Base-by-base conservation (phyloP, 202 grass and related monocot genomes). In the Carex sylvatica region DNA sequence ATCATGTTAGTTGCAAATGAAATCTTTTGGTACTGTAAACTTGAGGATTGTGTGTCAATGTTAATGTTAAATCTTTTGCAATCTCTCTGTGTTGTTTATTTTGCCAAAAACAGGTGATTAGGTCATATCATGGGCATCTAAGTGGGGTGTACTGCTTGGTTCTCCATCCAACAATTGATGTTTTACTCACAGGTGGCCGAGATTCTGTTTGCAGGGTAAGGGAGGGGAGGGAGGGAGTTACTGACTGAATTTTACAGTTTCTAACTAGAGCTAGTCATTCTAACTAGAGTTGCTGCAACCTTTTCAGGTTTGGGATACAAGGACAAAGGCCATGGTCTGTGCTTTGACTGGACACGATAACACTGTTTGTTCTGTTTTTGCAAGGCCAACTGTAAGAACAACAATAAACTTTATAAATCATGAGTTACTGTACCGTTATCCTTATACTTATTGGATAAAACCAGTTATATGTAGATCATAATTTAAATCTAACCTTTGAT, bases 161-260 rank as follows among this genome's bases (percentile, higher is more conserved):
- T 73, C 88, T 93, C 53, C 96, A 99, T 89, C 96, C 96, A 63
- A 95, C 96, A 64, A 95, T 98, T 63, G 92, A 99, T 92, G 66
- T 99, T 63, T 70, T 99, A 74, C 81, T 95, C 38, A 99, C 92
- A 72, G 93, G 96, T 71, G 96, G 96, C 59, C 84, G 96, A 82
- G 92, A 99, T 99, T 99, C 96, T 83, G 96, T 99, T 87, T 99
- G 96, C 74, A 88, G 96, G 86, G 96, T 95, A 98, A 80, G 78
- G 51, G 33, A 83, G 6, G 38, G 6, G n/a, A n/a, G n/a, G n/a
- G n/a, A n/a, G 8, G 38, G 6, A 7, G 6, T 7, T 40, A n/a
- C n/a, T n/a, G 1, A 40, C 38, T 40, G 38, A 40, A 40, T 40
- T 35, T 40, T 40, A 40, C 6, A 40, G 38, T 40, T 40, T 40